Conservation (phyloP, 2,329 filamentous ascomycete genomes). For the Fusarium stilboides region DNA sequence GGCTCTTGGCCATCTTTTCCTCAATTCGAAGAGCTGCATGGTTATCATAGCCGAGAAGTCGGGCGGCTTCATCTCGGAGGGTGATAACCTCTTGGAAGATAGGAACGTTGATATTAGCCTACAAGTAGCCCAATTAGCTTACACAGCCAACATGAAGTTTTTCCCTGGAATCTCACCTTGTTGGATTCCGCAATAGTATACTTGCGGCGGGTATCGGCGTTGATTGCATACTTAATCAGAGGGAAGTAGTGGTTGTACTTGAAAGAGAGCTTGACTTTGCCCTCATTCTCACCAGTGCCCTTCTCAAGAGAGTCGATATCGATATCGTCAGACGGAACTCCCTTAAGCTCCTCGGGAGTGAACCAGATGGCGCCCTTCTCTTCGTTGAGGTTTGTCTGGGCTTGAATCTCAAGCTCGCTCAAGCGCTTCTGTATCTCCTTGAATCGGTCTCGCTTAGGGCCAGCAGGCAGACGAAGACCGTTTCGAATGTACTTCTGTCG, state of each 20-base stretch:
- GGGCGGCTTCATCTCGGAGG: conserved; percentile 83
- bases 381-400: conserved; percentile 86
- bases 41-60: conserved; percentile 82
- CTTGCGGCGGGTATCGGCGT: conserved; percentile 77
- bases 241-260: conserved; percentile 89
- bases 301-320: conserved; percentile 76
- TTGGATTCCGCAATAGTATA: conserved; percentile 85
- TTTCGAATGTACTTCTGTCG: conserved; percentile 83
- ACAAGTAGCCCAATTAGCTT: not conserved
- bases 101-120: conserved; percentile 78
- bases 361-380: conserved; percentile 88
- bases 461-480: conserved; percentile 79
- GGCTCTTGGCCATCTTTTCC: conserved; percentile 88
- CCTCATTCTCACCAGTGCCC: conserved; percentile 79
- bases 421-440: conserved; percentile 89
- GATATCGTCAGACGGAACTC: conserved; percentile 80
- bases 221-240: conserved; percentile 81
- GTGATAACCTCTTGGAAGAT: conserved; percentile 82
- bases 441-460: conserved; percentile 81
- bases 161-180: conserved; percentile 65
- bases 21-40: conserved; percentile 84
- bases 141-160: no score
- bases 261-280: conserved; percentile 82
- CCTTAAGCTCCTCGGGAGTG: conserved; percentile 79
- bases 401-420: conserved; percentile 80